Evolutionary conservation across 2,329 filamentous ascomycete genomes (phyloP), one percentile per base, ranked within the genome.

Genomic region (Trichoderma pleuroti): DNA sequence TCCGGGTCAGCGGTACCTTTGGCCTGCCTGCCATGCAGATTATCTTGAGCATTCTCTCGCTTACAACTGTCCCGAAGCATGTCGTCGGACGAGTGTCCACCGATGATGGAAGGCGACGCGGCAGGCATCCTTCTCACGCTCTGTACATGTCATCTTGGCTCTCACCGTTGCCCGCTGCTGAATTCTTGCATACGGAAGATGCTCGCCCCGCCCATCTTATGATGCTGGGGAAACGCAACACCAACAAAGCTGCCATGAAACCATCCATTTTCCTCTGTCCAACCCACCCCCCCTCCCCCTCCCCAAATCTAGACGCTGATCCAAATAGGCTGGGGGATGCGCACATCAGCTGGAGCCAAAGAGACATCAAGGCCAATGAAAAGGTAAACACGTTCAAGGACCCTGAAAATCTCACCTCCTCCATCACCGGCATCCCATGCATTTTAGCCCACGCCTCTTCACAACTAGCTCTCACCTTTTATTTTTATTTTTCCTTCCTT

Each of bases 351-450:
- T 52, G 9, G 36, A 63, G 12, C 30, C 16, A 21, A 59, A 34
- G 30, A 21, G 56, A 59, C 9, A 16, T 0, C 18, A 34, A 59
- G n/a, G 34, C 14, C 59, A 18, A 61, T 42, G 39, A 34, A 61
- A 46, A 30, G 30, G 49, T 6, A 56, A 30, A 7, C 24, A 64
- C 36, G n/a, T 49, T 64, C 36, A 34, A 16, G 36, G 64, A 68
- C 64, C 64, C 64, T 68, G 64, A 68, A 68, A 68, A 68, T 59
- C 64, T 68, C 64, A 68, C 64, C 52, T 67, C 49, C 49, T 26
- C 64, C 64, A 28, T 30, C 16, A 32, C 49, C 46, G 21, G 46
- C 63, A 59, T 16, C 28, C 21, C 26, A 67, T 34, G 34, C 52
- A n/a, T n/a, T 42, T n/a, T 49, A 24, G 26, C 61, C 12, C 21